Evolutionary conservation across 257 asterid genomes (phyloP), one percentile per base, ranked within the genome.

Genomic region (Echium plantagineum): DNA sequence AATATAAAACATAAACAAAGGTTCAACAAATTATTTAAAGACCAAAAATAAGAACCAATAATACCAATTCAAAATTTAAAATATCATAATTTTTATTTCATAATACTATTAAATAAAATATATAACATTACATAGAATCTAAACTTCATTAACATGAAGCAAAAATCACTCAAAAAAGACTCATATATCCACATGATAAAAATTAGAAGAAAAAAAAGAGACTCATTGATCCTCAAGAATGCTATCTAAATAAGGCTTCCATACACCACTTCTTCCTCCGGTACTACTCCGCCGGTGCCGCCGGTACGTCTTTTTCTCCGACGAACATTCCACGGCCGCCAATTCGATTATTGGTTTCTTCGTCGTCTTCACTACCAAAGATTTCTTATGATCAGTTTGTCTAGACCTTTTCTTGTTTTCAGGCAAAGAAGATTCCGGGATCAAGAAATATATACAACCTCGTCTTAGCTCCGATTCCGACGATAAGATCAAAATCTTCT

Each of bases 381-480:
- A 1, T 42, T 42, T 42, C 16, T 42, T 10, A 42, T 9, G 86
- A 60, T 51, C 57, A 65, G 52, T 35, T 59, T 21, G 59, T 53
- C 61, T 75, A 13, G 56, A 61, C 18, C 21, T 69, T 62, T 77
- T 85, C 68, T 75, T 83, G 47, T 79, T 57, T 15, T 82, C 55
- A 52, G 82, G 86, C 69, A 78, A 7, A 2, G 97, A 81, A 51
- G 97, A 77, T 2, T 79, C 68, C 6, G 97, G 98, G 42, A 89
- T 72, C 81, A 93, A 77, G 91, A 93, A 93, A 60, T 93, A 93
- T 62, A 93, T 93, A 79, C 81, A 81, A 57, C 98, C 98, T 63
- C 95, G 78, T 53, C 86, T 93, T 73, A 93, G 97, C 49, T 89
- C 94, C 6, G 98, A 80, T 12, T 78, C 80, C 55, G 89, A 81